These are phyloP conservation scores for Citeromyces hawaiiensis DNA, from an alignment of 1,139 yeast species.

Conservation along the genomic window DNA sequence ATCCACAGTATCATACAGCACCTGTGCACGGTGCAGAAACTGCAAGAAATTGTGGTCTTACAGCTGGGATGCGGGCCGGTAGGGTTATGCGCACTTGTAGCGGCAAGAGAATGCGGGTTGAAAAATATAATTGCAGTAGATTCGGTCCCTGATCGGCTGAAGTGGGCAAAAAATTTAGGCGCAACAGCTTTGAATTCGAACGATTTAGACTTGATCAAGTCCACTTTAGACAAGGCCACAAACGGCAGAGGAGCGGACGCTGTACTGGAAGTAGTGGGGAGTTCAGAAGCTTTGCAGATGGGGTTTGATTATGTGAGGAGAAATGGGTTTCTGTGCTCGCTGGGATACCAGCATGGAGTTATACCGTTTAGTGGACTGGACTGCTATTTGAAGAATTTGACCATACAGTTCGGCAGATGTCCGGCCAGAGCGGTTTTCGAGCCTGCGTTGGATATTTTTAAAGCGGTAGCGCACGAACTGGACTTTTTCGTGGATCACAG, in stretches of 20 bases:
- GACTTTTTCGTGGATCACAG: constrained; percentile 32
- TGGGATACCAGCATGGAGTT: constrained; percentile 50
- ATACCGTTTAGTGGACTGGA: constrained; percentile 47
- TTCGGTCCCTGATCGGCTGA: constrained; percentile 31
- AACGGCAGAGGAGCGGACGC: constrained; percentile 39
- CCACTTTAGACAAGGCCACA: constrained; percentile 19
- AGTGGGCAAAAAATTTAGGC: constrained; percentile 31
- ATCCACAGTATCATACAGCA: constrained; percentile 30
- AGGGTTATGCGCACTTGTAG: constrained; percentile 39
- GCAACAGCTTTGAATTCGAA: constrained; percentile 27
- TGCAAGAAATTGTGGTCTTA: constrained; percentile 20
- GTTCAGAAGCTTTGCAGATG: constrained; percentile 31
- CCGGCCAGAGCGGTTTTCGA: constrained; percentile 46
- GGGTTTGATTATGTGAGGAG: constrained; percentile 43
- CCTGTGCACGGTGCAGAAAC: constrained; percentile 14
- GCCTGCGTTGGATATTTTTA: constrained; percentile 38
- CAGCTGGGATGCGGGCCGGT: constrained; percentile 60
- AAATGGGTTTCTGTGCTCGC: constrained; percentile 44
- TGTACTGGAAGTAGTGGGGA: constrained; percentile 46
- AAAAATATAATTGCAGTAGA: constrained; percentile 35
- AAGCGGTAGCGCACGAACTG: constrained; percentile 28
- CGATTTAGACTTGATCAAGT: constrained; percentile 18
- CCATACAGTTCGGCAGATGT: constrained; percentile 51
- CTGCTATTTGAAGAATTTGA: constrained; percentile 42
- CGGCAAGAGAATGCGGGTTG: constrained; percentile 33